Evolutionary conservation across 208 protist genomes (phyloP).

Genomic region (Leishmania turanica): DNA sequence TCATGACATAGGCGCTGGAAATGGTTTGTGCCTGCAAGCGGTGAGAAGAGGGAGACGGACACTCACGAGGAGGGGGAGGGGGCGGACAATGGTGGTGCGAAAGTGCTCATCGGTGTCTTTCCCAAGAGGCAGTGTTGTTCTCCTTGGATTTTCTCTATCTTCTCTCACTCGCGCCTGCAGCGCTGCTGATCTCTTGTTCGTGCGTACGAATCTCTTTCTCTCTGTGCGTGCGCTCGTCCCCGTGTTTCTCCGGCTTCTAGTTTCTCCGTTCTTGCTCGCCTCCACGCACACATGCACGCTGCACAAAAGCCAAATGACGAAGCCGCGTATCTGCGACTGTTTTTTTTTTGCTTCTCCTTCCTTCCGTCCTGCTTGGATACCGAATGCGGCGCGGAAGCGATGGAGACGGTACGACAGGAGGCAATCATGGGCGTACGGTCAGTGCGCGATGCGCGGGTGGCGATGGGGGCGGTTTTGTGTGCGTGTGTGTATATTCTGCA

Average conservation of each 20-base stretch:
- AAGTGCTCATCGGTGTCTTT: background rate
- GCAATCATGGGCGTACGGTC: background rate
- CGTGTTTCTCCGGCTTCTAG: slow-evolving; percentile 4
- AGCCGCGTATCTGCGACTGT: background rate
- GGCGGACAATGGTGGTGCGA: background rate
- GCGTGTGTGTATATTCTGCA: background rate
- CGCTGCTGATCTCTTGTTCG: slow-evolving; percentile 11
- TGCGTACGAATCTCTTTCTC: background rate
- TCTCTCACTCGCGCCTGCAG: background rate
- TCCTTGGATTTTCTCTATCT: background rate
- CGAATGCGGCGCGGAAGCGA: background rate
- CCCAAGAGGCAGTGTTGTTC: background rate
- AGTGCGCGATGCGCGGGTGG: background rate
- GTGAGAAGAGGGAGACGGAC: background rate
- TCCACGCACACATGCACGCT: slow-evolving; percentile 3
- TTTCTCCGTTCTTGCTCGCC: slow-evolving; percentile 14
- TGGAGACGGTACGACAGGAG: background rate
- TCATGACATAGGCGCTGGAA: slow-evolving; percentile 58
- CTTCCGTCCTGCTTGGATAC: background rate
- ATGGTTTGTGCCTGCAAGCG: background rate
- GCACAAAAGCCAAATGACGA: background rate
- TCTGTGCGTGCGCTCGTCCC: background rate
- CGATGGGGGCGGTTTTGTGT: background rate
- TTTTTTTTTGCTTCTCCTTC: background rate
- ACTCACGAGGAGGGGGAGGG: background rate